Evolutionary conservation across 1,139 yeast species (phyloP), one percentile per base, ranked within the genome.

Genomic region (Hyphopichia burtonii): DNA sequence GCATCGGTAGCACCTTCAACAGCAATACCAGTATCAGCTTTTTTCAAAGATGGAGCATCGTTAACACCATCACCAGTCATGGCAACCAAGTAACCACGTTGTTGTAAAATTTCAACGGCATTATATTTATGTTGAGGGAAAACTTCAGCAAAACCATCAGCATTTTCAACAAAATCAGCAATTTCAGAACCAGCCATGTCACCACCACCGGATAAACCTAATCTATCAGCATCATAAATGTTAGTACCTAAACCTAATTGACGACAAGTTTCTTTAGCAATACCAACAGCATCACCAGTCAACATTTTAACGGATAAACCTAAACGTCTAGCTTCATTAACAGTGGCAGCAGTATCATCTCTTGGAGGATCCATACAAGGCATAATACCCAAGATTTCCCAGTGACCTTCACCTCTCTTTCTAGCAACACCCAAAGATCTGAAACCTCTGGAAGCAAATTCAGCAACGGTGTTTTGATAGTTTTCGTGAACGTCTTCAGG

Each of bases 341-440:
- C 94, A 71, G 96, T 89, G 67, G 84, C 86, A 68, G 96, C 96
- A 81, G 96, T 89, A 71, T 89, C 96, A 70, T 88, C 96, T 83
- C 96, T 87, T 76, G 96, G 96, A 65, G 96, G 96, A 74, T 89
- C 96, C 93, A 89, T 88, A 82, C 96, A 88, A 71, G 96, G 96
- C 95, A 89, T 88, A 78, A 89, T 91, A 77, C 96, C 96, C 65
- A 89, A 80, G 62, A 89, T 86, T 79, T 89, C 96, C 96, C 96
- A 89, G 84, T 88, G 96, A 69, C 95, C 96, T 73, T 89, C 96
- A 76, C 96, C 96, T 85, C 95, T 86, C 94, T 89, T 89, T 82
- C 96, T 89, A 60, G 96, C 96, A 78, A 89, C 96, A 87, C 96
- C 96, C 66, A 89, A 80, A 65, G 96, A 90, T 77, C 96, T 82